Conservation (phyloP, 345 rosid genomes). For the Corchorus olitorius region DNA sequence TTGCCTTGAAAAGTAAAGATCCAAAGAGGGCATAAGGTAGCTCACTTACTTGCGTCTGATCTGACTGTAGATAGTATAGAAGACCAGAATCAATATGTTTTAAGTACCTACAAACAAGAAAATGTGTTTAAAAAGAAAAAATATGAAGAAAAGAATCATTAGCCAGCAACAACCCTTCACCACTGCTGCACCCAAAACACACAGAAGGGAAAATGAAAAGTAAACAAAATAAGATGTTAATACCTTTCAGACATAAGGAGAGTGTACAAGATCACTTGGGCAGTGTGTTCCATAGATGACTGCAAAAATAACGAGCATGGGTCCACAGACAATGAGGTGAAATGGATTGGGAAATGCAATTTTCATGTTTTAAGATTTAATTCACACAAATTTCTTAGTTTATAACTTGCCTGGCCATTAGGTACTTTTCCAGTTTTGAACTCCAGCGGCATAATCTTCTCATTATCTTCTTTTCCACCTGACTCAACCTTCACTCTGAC, state of each 20-base stretch:
- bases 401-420: conserved; percentile 71
- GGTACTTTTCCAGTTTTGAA: conserved; percentile 90
- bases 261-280: conserved; percentile 95
- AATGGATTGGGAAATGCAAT: conserved; percentile 7
- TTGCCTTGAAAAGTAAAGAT: conserved; percentile 15
- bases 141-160: conserved; percentile 17
- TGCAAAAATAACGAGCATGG: conserved; percentile 40
- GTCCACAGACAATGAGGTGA: conserved; percentile 20
- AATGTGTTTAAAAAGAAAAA: background rate
- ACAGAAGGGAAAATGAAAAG: conserved; percentile 9
- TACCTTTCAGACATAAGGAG: conserved; percentile 99
- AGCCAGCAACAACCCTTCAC: conserved; percentile 13
- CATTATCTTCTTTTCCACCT: conserved; percentile 41
- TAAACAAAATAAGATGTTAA: conserved; percentile 18
- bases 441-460: conserved; percentile 84
- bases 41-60: conserved; percentile 73
- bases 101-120: conserved; percentile 56
- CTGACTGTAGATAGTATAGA: conserved; percentile 83
- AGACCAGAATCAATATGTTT: conserved; percentile 82
- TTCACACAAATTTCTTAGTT: conserved; percentile 9
- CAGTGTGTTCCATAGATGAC: conserved; percentile 89
- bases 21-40: conserved; percentile 12
- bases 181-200: conserved; percentile 10
- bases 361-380: conserved; percentile 21
- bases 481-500: conserved; percentile 65